Conservation (phyloP, 2,329 filamentous ascomycete species). For the Proliferodiscus dingleyae region DNA sequence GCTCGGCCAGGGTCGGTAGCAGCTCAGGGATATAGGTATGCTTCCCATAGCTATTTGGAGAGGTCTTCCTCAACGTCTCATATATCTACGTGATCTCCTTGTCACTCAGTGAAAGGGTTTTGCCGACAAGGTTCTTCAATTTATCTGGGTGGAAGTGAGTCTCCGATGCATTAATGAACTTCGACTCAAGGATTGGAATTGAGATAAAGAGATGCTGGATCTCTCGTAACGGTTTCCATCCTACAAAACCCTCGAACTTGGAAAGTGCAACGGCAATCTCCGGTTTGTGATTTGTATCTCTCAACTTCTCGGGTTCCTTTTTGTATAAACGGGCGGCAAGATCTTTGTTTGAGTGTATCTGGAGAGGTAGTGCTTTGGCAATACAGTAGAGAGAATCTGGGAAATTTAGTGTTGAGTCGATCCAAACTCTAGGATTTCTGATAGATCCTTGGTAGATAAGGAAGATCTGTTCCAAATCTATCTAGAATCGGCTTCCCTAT, state of each 20-base stretch:
- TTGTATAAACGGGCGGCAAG: conserved; percentile 60
- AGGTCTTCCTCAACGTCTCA: conserved; percentile 44
- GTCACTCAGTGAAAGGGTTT: conserved; percentile 41
- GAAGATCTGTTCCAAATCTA: conserved; percentile 60
- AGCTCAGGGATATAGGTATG: conserved; percentile 59
- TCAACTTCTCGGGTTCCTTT: conserved; percentile 60
- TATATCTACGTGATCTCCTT: conserved; percentile 40
- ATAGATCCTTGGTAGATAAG: conserved; percentile 64
- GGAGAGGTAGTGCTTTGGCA: conserved; percentile 67
- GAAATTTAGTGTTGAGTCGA: not conserved
- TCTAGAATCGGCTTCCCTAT: conserved; percentile 58
- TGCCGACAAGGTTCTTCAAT: conserved; percentile 47
- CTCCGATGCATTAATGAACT: conserved; percentile 25
- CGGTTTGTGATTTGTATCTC: conserved; percentile 72
- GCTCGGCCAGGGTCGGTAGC: conserved; percentile 56
- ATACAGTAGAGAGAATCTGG: conserved; percentile 69
- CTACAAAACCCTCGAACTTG: conserved; percentile 71
- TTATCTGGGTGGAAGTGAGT: conserved; percentile 50
- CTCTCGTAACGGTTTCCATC: conserved; percentile 62
- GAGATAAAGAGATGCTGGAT: conserved; percentile 52
- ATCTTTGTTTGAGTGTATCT: conserved; percentile 68
- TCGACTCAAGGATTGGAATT: conserved; percentile 20
- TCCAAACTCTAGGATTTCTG: too few relatives aligned
- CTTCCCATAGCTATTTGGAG: conserved; percentile 42
- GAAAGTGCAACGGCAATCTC: conserved; percentile 70